These are phyloP conservation scores for Exserohilum turcica DNA, from an alignment of 2,329 filamentous ascomycete genomes.

Conservation along the genomic window DNA sequence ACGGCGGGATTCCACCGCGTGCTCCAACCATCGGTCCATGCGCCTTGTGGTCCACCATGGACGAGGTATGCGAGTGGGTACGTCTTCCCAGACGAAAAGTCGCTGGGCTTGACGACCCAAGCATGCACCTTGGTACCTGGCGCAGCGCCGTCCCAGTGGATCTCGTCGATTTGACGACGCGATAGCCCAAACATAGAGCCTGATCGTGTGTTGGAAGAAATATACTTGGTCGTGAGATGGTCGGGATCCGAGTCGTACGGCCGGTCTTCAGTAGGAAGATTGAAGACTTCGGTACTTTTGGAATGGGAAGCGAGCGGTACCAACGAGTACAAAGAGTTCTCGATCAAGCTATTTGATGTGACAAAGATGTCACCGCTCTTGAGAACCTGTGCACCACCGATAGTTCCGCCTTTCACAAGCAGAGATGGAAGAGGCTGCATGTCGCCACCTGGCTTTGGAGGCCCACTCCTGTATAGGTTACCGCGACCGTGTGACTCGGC, in stretches of 20 bases:
- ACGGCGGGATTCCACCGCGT: conserved; percentile 86
- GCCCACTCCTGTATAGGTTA: conserved; percentile 56
- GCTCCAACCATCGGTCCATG: conserved; percentile 77
- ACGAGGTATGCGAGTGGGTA: conserved; percentile 82
- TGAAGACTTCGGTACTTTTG: conserved; percentile 21
- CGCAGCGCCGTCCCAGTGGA: conserved; percentile 71
- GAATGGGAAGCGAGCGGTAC: conserved; percentile 47
- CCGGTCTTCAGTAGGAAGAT: conserved; percentile 26
- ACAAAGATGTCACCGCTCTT: conserved; percentile 63
- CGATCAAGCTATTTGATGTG: conserved; percentile 70
- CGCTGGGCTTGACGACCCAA: conserved; percentile 65
- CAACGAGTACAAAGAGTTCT: conserved; percentile 72
- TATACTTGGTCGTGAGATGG: conserved; percentile 30
- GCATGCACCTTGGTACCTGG: conserved; percentile 68
- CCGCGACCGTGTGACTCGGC: conserved; percentile 73
- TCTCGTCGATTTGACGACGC: conserved; percentile 66
- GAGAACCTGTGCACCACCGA: conserved; percentile 58
- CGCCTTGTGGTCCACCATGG: conserved; percentile 80
- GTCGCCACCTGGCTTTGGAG: conserved; percentile 15
- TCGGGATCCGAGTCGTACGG: conserved; percentile 34
- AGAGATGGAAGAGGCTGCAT: conserved; percentile 28
- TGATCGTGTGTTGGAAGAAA: conserved; percentile 69
- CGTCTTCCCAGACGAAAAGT: conserved; percentile 71
- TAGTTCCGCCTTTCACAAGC: conserved; percentile 42
- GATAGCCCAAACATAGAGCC: conserved; percentile 71